Evolutionary conservation across 2,329 filamentous ascomycete species (phyloP).

Genomic region (Exophiala spinifera): DNA sequence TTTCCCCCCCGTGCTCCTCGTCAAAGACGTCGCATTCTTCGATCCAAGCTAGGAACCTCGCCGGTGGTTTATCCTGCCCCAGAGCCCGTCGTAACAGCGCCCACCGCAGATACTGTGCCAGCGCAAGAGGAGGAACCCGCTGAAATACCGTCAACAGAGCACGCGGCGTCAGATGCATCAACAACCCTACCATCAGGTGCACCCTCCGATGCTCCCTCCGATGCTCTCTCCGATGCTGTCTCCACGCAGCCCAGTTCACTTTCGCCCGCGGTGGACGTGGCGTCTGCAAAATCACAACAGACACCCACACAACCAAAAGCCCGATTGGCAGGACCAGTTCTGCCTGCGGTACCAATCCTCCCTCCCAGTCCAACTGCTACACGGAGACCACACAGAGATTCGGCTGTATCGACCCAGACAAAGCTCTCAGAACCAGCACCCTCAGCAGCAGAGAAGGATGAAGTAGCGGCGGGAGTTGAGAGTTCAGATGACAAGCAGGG

Average conservation of each 20-base stretch:
- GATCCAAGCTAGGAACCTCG: constrained; percentile 35
- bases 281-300: constrained; percentile 31
- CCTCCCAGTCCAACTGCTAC: constrained; percentile 37
- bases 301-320: constrained; percentile 30
- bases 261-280: constrained; percentile 47
- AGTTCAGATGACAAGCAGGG: neutral
- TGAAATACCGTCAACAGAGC: constrained; percentile 19
- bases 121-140: constrained; percentile 24
- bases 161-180: constrained; percentile 44
- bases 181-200: constrained; percentile 59
- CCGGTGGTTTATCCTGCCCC: constrained; percentile 53
- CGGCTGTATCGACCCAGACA: constrained; percentile 35
- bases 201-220: constrained; percentile 55
- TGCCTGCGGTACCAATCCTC: constrained; percentile 52
- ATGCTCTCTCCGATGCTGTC: constrained; percentile 56
- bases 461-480: constrained; percentile 8
- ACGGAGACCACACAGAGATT: constrained; percentile 38
- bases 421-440: constrained; percentile 31
- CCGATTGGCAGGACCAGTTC: constrained; percentile 37
- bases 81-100: constrained; percentile 33
- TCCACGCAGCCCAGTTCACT: constrained; percentile 56
- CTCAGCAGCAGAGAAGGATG: constrained; percentile 6
- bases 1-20: constrained; percentile 54
- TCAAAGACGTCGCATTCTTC: constrained; percentile 43
- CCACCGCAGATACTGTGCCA: constrained; percentile 23